Base-by-base conservation (phyloP, 441 rosid species). In the Raphanus hybrid region DNA sequence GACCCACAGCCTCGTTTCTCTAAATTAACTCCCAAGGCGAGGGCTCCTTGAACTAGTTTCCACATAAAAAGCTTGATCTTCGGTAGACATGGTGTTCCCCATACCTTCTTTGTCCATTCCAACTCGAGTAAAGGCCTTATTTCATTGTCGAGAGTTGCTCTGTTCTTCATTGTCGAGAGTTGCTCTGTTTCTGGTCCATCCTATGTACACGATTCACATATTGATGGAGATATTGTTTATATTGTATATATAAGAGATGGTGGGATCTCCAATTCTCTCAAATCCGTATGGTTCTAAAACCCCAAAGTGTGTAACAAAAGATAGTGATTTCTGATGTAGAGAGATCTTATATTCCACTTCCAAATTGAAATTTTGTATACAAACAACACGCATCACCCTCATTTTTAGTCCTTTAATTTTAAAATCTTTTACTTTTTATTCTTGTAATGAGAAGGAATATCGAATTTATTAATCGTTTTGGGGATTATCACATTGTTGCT, bases 291-390 rank as follows among this genome's bases (percentile, higher is more conserved):
- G 39, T 50, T 74, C 69, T 71, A 78, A 77, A 58, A 61, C 62
- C 62, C 67, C 48, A 60, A 59, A 67, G 29, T 78, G 58, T 78
- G 77, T 50, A 78, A 41, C 70, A 74, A 69, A 57, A 63, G 71
- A 69, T 74, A 69, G 71, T 79, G 82, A 69, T 55, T 41, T 69
- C 62, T 63, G 75, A 79, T 74, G 78, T 74, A 55, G 78, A 79
- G 54, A 69, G 15, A 78, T 74, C 67, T 55, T 5, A 11, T 16
- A 79, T 57, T 74, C 82, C 81, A 79, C 78, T 62, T 78, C 43
- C 52, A 39, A 63, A 32, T 74, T 74, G 71, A 69, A 74, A 64
- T 74, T 64, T 69, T 79, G 57, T 74, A 79, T 79, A 43, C 78
- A 69, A 74, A 79, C 48, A 78, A 74, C 55, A 69, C 69, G 55